Conservation (phyloP, 148 eudicot species). For the Talinum fruticosum region DNA sequence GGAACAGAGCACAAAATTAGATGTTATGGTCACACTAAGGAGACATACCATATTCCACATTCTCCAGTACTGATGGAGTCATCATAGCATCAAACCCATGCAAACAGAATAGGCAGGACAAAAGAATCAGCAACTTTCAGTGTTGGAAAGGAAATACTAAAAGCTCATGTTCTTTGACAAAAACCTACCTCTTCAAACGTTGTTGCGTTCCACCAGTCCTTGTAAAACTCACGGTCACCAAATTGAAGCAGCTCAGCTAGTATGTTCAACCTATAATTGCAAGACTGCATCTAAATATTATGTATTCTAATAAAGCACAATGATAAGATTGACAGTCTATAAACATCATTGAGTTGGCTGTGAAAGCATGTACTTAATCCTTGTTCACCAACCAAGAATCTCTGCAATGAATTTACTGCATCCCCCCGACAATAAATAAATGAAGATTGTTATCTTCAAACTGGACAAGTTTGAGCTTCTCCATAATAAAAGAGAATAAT, state of each 20-base stretch:
- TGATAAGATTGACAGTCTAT: constrained; percentile 3
- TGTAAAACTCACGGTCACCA: constrained; percentile 99
- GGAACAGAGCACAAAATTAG: not conserved
- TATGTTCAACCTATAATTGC: constrained; percentile 70
- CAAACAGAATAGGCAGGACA: constrained; percentile 5
- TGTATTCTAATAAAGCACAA: constrained; percentile 4
- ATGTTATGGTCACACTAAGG: constrained; percentile 1
- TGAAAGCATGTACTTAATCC: not conserved
- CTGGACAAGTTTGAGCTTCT: no score
- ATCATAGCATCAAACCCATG: constrained; percentile 24
- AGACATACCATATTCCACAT: constrained; percentile 97
- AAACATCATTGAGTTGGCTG: not conserved
- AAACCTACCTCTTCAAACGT: constrained; percentile 85
- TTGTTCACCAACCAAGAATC: not conserved
- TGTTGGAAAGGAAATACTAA: not conserved
- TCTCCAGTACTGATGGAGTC: constrained; percentile 87
- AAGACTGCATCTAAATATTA: constrained; percentile 16
- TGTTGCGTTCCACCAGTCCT: constrained; percentile 99
- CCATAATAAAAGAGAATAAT: not conserved
- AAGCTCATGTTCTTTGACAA: constrained; percentile 7
- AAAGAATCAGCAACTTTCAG: constrained; percentile 18
- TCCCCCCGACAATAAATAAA: not conserved
- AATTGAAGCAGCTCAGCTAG: constrained; percentile 88
- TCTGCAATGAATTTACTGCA: not conserved
- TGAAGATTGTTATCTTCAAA: not conserved